Percentiles rank a stretch among this genome's conserved stretches.
Conservation (phyloP, 2,329 filamentous ascomycete species). For the Phaeophleospora eucalypticola region DNA sequence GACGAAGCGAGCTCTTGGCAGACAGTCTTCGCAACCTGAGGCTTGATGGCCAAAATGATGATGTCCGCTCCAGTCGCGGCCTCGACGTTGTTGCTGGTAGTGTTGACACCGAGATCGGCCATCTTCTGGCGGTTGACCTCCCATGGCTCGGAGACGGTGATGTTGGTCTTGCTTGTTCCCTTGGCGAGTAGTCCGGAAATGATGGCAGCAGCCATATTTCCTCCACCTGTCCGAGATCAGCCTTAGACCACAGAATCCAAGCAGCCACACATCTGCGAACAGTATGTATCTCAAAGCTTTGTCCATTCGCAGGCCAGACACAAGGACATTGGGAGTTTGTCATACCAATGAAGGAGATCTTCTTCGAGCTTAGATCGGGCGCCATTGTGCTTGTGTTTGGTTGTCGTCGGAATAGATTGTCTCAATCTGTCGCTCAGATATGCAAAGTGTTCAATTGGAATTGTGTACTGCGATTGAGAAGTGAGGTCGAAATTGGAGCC, state of each 20-base stretch:
- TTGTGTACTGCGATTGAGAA: too few relatives aligned
- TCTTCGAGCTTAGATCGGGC: slow-evolving; percentile 18
- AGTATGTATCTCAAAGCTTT: background rate
- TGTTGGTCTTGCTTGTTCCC: slow-evolving; percentile 20
- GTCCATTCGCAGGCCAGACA: too few relatives aligned
- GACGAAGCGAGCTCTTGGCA: slow-evolving; percentile 24
- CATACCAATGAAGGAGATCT: slow-evolving; percentile 26
- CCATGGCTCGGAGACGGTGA: slow-evolving; percentile 29
- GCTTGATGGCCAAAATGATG: slow-evolving; percentile 27
- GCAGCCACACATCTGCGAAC: background rate
- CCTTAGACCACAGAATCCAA: too few relatives aligned
- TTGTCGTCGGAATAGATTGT: background rate
- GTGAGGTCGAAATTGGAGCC: background rate
- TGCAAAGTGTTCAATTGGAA: too few relatives aligned
- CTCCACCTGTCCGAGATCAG: slow-evolving; percentile 20
- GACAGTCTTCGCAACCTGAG: slow-evolving; percentile 26
- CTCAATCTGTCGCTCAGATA: too few relatives aligned
- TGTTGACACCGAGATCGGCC: slow-evolving; percentile 24
- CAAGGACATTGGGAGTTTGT: background rate
- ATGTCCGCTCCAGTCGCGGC: slow-evolving; percentile 24
- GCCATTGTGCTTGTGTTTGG: slow-evolving; percentile 7
- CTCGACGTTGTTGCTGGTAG: slow-evolving; percentile 23
- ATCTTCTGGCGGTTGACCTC: slow-evolving; percentile 28
- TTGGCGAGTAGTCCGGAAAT: slow-evolving; percentile 25
- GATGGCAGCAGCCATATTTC: slow-evolving; percentile 30